A percentile compares a stretch with the other conserved stretches of the same genome.
Evolutionary conservation across 352 stramenopile genomes (phyloP).

Genomic region (Pythium vanterpoolii): DNA sequence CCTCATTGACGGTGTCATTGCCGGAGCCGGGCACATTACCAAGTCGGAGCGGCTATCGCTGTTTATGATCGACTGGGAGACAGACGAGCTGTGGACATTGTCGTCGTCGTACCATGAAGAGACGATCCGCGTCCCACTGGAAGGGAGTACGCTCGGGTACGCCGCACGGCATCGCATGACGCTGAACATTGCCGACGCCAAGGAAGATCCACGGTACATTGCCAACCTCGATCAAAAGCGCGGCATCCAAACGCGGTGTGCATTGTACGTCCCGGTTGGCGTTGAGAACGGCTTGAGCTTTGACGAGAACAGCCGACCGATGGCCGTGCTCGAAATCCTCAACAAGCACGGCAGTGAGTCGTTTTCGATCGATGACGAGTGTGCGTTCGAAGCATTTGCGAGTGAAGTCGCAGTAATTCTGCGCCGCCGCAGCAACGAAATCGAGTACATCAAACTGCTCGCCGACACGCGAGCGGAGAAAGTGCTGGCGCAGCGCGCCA

Average conservation of each 20-base stretch:
- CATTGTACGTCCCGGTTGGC: slow-evolving; percentile 84
- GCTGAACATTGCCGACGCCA: slow-evolving; percentile 67
- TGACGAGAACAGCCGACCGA: slow-evolving; percentile 45
- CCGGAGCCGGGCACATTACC: slow-evolving; percentile 76
- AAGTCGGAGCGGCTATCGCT: slow-evolving; percentile 71
- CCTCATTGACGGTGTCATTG: slow-evolving; percentile 80
- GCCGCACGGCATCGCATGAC: slow-evolving; percentile 58
- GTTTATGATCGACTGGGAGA: slow-evolving; percentile 86
- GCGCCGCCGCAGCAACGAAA: slow-evolving; percentile 77
- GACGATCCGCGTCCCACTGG: slow-evolving; percentile 58
- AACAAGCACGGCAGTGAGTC: slow-evolving; percentile 73
- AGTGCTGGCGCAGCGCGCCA: slow-evolving; percentile 62
- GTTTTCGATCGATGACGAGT: slow-evolving; percentile 85
- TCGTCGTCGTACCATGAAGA: slow-evolving; percentile 74
- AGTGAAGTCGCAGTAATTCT: slow-evolving; percentile 85
- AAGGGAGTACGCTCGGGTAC: slow-evolving; percentile 54
- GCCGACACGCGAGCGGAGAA: slow-evolving; percentile 74
- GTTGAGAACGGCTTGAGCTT: slow-evolving; percentile 44
- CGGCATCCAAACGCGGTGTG: slow-evolving; percentile 60
- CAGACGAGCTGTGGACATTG: slow-evolving; percentile 76
- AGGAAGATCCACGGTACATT: slow-evolving; percentile 57
- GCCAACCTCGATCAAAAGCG: slow-evolving; percentile 47
- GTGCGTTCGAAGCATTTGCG: slow-evolving; percentile 81
- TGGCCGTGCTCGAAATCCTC: slow-evolving; percentile 87
- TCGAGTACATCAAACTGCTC: slow-evolving; percentile 88